These are phyloP conservation scores for Prunus armeniaca DNA, from an alignment of 306 rosid genomes.

Conservation along the genomic window DNA sequence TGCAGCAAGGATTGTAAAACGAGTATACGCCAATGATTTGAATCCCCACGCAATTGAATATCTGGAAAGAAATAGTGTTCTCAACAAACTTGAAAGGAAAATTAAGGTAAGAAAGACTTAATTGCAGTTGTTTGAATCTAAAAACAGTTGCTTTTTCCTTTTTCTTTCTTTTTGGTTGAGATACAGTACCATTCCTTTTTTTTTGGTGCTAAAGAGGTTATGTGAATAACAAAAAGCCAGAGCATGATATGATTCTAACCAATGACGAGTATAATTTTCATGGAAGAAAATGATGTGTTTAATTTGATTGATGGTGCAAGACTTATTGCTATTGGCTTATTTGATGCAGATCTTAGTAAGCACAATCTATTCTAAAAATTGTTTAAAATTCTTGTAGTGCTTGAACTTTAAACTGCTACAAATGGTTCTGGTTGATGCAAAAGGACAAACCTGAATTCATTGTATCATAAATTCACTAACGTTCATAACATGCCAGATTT, in stretches of 20 bases:
- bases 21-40: slow-evolving; percentile 88
- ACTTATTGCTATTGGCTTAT: not conserved
- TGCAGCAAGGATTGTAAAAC: slow-evolving; percentile 81
- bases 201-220: not conserved
- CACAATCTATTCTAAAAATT: not conserved
- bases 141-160: not conserved
- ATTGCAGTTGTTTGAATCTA: slow-evolving; percentile 12
- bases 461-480: not conserved
- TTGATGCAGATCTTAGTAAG: not conserved
- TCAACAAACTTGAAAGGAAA: slow-evolving; percentile 87
- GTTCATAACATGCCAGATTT: not conserved
- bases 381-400: not conserved
- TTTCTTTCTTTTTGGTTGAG: too few relatives aligned
- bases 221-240: not conserved
- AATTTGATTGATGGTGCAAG: not conserved
- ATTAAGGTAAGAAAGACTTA: slow-evolving; percentile 52
- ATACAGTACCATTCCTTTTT: not conserved
- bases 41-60: slow-evolving; percentile 82
- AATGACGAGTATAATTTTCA: not conserved
- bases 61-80: slow-evolving; percentile 75
- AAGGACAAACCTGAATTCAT: not conserved
- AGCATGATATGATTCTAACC: not conserved
- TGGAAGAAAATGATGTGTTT: not conserved
- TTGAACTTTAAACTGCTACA: not conserved
- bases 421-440: slow-evolving; percentile 4